Conservation (phyloP, 768 basidiomycete genomes). For the Phylloporus sp. region DNA sequence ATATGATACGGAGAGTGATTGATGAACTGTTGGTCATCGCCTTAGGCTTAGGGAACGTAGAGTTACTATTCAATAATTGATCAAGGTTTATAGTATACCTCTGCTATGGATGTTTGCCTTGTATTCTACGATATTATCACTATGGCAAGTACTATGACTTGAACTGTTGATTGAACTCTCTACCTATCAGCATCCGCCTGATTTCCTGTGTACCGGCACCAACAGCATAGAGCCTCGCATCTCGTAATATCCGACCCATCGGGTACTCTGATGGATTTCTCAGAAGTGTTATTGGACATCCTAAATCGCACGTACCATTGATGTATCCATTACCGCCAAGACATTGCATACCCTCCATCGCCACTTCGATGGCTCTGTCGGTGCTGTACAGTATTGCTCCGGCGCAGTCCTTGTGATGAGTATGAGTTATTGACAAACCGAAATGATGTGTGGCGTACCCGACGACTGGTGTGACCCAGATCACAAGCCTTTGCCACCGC, state of each 20-base stretch:
- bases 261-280: conserved; percentile 68
- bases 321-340: conserved; percentile 95
- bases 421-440: conserved; percentile 3
- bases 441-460: conserved; percentile 44
- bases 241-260: conserved; percentile 80
- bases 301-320: conserved; percentile 54
- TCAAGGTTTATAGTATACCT: not conserved
- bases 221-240: conserved; percentile 85
- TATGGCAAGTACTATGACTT: conserved; percentile 26
- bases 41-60: not conserved
- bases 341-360: conserved; percentile 89
- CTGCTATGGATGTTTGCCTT: not conserved
- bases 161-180: conserved; percentile 83
- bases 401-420: conserved; percentile 73
- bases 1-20: not conserved
- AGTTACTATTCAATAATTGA: not conserved
- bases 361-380: conserved; percentile 87
- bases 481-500: conserved; percentile 90
- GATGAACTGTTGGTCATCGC: not conserved
- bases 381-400: conserved; percentile 93
- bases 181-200: conserved; percentile 87
- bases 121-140: not conserved
- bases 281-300: not conserved
- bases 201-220: conserved; percentile 98
- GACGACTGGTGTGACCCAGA: conserved; percentile 67